phyloP scores from a whole-genome alignment of 768 basidiomycete genomes.

The Mycena vitilis region DNA sequence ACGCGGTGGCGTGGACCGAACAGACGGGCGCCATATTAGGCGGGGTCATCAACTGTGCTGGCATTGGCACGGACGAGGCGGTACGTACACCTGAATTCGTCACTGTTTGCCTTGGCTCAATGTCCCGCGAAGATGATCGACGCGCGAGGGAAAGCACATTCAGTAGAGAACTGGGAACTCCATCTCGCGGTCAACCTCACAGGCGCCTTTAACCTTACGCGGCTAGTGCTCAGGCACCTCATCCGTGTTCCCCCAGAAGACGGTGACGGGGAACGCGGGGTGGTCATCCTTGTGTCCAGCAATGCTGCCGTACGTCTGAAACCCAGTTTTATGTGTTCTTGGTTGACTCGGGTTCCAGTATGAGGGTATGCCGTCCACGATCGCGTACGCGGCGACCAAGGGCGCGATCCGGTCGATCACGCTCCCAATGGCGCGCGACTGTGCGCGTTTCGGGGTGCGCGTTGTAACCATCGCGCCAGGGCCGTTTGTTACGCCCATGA shows the following conservation, averaged over 20 bases:
- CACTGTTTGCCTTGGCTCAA: neutral
- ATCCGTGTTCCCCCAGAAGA: constrained; percentile 42
- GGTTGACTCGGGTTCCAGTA: constrained; percentile 38
- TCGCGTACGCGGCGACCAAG: constrained; percentile 53
- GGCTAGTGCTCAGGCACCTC: constrained; percentile 48
- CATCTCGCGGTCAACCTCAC: constrained; percentile 51
- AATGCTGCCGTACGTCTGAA: constrained; percentile 44
- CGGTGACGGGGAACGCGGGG: constrained; percentile 50
- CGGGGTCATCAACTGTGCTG: constrained; percentile 54
- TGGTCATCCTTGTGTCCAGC: constrained; percentile 52
- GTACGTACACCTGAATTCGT: constrained; percentile 12
- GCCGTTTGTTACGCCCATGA: constrained; percentile 51
- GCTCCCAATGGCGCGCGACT: constrained; percentile 55
- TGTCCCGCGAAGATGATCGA: constrained; percentile 42
- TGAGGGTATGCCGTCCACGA: constrained; percentile 53
- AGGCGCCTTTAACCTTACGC: constrained; percentile 53
- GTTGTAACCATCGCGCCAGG: constrained; percentile 55
- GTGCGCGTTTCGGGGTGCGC: constrained; percentile 48
- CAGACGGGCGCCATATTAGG: constrained; percentile 45
- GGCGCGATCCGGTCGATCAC: constrained; percentile 53
- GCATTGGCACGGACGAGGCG: constrained; percentile 45
- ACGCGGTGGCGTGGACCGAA: constrained; percentile 41
- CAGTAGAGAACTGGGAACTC: constrained; percentile 50
- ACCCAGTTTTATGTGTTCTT: neutral
- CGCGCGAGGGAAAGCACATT: constrained; percentile 44